A percentile compares a stretch with the other conserved stretches of the same genome.
These are phyloP conservation scores for Neocatenulostroma microsporum DNA, from an alignment of 2,329 filamentous ascomycete species.

Conservation along the genomic window DNA sequence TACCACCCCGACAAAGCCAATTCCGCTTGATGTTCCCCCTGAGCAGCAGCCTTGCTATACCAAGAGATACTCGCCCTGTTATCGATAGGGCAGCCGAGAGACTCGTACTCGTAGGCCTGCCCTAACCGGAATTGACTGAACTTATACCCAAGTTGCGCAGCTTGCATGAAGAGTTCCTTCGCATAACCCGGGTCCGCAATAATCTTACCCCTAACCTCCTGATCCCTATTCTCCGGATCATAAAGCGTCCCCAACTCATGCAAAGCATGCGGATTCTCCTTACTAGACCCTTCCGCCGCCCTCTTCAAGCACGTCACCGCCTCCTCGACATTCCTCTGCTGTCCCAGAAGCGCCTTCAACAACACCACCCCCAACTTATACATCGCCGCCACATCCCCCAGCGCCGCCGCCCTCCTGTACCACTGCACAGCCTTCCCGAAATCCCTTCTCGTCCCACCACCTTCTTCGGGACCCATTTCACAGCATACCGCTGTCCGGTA, in stretches of 20 bases:
- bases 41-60: constrained; percentile 85
- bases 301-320: constrained; percentile 88
- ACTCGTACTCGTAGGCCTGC: constrained; percentile 80
- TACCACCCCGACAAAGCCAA: constrained; percentile 55
- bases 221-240: constrained; percentile 52
- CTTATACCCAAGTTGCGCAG: constrained; percentile 85
- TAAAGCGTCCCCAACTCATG: constrained; percentile 71
- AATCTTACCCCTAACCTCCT: constrained; percentile 57
- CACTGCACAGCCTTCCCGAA: constrained; percentile 93
- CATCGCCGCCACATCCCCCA: constrained; percentile 90
- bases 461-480: constrained; percentile 89
- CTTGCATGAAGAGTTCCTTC: constrained; percentile 71
- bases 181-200: constrained; percentile 77
- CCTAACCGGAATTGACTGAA: constrained; percentile 88
- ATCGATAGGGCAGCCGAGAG: constrained; percentile 75
- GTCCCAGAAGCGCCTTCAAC: constrained; percentile 87
- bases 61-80: constrained; percentile 79
- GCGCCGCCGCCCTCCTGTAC: constrained; percentile 86
- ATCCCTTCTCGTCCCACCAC: constrained; percentile 84
- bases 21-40: constrained; percentile 91
- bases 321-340: constrained; percentile 72
- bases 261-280: constrained; percentile 87
- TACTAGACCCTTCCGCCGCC: constrained; percentile 78
- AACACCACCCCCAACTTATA: constrained; percentile 98
- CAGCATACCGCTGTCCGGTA: constrained; percentile 96